phyloP scores from a whole-genome alignment of 495 filamentous ascomycete species.

The Choiromyces venosus region DNA sequence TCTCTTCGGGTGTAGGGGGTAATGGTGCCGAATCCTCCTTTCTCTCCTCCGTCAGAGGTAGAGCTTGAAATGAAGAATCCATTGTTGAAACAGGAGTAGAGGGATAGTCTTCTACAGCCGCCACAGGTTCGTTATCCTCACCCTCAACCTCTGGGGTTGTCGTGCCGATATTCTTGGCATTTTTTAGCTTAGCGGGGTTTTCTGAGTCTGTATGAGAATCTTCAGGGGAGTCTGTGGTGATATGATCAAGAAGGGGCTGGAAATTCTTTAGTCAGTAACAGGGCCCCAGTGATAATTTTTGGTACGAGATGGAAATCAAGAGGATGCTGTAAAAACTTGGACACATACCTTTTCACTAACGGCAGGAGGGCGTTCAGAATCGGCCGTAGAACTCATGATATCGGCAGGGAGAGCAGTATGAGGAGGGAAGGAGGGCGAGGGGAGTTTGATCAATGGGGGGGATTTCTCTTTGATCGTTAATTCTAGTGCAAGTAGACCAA shows the following conservation, averaged over 20 bases:
- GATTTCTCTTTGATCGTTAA: slow-evolving; percentile 15
- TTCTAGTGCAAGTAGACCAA: not conserved
- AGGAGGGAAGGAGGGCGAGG: slow-evolving; percentile 17
- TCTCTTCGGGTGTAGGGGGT: slow-evolving; percentile 6
- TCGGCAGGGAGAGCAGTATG: not conserved
- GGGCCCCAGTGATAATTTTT: not conserved
- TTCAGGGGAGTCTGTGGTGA: slow-evolving; percentile 20
- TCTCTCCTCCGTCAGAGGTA: slow-evolving; percentile 17
- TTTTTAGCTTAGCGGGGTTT: slow-evolving; percentile 21
- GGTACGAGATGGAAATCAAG: not conserved
- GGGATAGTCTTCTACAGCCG: slow-evolving; percentile 31
- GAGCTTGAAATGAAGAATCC: slow-evolving; percentile 23
- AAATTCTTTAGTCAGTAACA: slow-evolving; percentile 10
- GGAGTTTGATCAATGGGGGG: slow-evolving; percentile 13
- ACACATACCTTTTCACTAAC: slow-evolving; percentile 21
- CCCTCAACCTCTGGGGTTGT: slow-evolving; percentile 35
- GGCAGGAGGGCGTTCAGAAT: slow-evolving; percentile 16
- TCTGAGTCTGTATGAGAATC: slow-evolving; percentile 15
- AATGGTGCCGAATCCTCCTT: slow-evolving; percentile 13
- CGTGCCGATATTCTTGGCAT: slow-evolving; percentile 33
- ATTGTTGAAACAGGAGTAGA: slow-evolving; percentile 30
- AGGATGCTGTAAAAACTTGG: not conserved
- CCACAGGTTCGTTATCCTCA: slow-evolving; percentile 24
- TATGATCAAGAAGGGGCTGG: slow-evolving; percentile 31
- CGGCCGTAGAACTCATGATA: slow-evolving; percentile 27